Base-by-base conservation (phyloP, 352 stramenopile genomes). In the Blastocystis sp. region DNA sequence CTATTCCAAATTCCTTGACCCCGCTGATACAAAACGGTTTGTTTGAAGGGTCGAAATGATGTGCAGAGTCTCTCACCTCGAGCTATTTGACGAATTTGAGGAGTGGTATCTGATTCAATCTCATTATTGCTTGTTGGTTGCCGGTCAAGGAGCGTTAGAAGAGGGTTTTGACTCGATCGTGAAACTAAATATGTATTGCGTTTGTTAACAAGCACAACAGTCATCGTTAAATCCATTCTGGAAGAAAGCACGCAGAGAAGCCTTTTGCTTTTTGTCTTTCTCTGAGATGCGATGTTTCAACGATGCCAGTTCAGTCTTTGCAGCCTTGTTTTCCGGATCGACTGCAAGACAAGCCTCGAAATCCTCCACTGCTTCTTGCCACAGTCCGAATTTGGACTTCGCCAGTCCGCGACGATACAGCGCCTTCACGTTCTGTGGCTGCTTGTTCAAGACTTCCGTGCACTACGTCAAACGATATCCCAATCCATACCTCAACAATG, bases 51-150 rank as follows among this genome's bases (percentile, higher is more conserved):
- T 54, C 20, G 34, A 93, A 59, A 59, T 59, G 50, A 59, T n/a
- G 2, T 59, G 50, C 20, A 59, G 50, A 43, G 92, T 93, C 18
- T 93, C 96, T 87, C 92, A 91, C 54, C 92, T 96, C 23, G 94
- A 97, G 90, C 94, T 96, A 62, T 96, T 97, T 90, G 94, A 97
- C 89, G 94, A 97, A 79, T 89, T 96, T 15, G 94, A 97, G 89
- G 94, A 97, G 87, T 97, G 95, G 90, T 93, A 96, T 91, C 89
- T 97, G 89, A 91, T 97, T 64, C 94, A 96, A 66, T 92, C 91
- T 0, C 94, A 97, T 90, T 97, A 97, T 73, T 97, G 94, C 68
- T 62, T 97, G 70, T 93, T 96, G 18, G 93, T 96, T 37, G 94
- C 93, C 41, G 94, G 90, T 64, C 93, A 94, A 56, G 87, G 73